Base-by-base conservation (phyloP, 1,284 basidiomycete genomes). In the Pseudozyma sp. region DNA sequence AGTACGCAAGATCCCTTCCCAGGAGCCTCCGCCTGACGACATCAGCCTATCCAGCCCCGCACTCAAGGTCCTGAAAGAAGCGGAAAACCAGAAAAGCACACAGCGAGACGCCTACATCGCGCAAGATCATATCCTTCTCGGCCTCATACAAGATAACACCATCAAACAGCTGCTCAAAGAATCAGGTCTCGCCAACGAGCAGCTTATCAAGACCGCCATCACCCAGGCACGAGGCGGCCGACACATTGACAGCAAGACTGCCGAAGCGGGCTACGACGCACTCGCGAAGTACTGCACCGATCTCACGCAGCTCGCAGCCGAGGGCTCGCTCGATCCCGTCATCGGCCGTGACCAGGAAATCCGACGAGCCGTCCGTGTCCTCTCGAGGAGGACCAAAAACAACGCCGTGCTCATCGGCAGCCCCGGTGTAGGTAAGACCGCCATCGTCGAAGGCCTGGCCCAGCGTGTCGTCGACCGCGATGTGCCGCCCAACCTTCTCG, bases 401-500 rank as follows among this genome's bases (percentile, higher is more conserved):
- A 95, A 95, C 80, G 92, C 94, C 19, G 92, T 95, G 50, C 89
- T 96, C 43, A 93, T 96, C 68, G 94, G 94, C 68, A 64, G 63
- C 19, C 78, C 80, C 9, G 81, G 80, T 73, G 81, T 84, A 0
- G 85, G 85, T 24, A 86, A 86, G 79, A 86, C 85, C 0, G 91
- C 94, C 43, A 93, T 99, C 62, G 94, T 91, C 14, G 97, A 99
- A 87, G 95, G 94, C 44, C 90, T 99, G 14, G 96, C 97, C 0
- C 95, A 97, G 84, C 90, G 97, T 56, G 97, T 97, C 68, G 90
- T 97, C 81, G 94, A 96, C 81, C 90, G 94, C 57, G 94, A 97
- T 85, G 94, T 97, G 6, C 94, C 95, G 30, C 93, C 93, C n/a
- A 90, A 88, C 64, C 88, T 97, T 31, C 88, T 97, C 56, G 90